A percentile compares a stretch with the other conserved stretches of the same genome.
Conservation (phyloP, 768 basidiomycete species). For the Mycena maculata region DNA sequence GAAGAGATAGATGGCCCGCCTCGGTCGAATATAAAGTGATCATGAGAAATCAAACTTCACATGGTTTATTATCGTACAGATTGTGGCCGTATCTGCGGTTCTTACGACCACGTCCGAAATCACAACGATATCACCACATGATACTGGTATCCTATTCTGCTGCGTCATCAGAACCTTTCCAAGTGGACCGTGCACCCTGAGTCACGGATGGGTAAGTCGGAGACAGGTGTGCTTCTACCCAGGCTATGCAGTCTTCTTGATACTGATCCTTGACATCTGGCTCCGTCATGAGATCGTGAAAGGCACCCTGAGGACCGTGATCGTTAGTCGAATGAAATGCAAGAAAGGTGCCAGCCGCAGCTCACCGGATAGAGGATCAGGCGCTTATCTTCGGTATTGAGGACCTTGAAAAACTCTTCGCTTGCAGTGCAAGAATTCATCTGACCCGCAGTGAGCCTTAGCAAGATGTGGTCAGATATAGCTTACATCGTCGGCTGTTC, state of each 20-base stretch:
- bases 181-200: background rate
- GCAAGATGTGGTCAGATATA: too few relatives aligned
- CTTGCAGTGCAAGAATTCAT: conserved; percentile 15
- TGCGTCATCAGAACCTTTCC: background rate
- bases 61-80: too few relatives aligned
- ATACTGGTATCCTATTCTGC: too few relatives aligned
- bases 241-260: conserved; percentile 15
- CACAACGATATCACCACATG: too few relatives aligned
- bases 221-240: conserved; percentile 3
- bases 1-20: too few relatives aligned
- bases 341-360: too few relatives aligned
- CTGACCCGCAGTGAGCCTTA: too few relatives aligned
- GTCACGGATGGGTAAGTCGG: background rate
- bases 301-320: background rate
- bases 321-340: background rate
- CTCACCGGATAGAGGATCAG: conserved; percentile 15
- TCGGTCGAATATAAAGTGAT: too few relatives aligned
- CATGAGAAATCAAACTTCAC: too few relatives aligned
- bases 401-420: conserved; percentile 1
- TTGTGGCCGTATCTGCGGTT: too few relatives aligned
- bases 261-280: conserved; percentile 16
- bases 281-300: conserved; percentile 21
- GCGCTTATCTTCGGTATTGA: background rate
- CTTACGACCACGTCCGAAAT: too few relatives aligned
- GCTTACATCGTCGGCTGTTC: conserved; percentile 12